A percentile compares a stretch with the other conserved stretches of the same genome.
Evolutionary conservation across 129 eudicot genomes (phyloP).

Genomic region (Ambrosia trifida): DNA sequence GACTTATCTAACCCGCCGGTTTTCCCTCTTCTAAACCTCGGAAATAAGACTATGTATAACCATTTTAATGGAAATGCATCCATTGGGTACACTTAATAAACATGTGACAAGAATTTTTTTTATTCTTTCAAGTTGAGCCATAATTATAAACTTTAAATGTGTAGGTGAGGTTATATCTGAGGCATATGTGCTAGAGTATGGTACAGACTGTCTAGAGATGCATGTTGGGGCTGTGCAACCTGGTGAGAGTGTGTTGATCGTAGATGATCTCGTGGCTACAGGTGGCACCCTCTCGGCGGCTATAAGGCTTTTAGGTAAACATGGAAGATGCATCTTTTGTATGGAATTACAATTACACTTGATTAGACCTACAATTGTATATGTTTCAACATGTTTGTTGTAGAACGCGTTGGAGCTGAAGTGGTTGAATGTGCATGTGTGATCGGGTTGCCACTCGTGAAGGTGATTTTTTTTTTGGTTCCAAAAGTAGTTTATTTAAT

Average conservation of each 20-base stretch:
- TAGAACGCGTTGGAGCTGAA: conserved; percentile 55
- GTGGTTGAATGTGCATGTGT: conserved; percentile 86
- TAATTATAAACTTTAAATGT: conserved; percentile 15
- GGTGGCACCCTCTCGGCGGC: conserved; percentile 98
- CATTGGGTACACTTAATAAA: too few species aligned
- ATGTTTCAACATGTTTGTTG: conserved; percentile 16
- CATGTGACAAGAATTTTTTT: neutral
- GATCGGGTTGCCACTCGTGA: conserved; percentile 72
- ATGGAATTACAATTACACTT: neutral
- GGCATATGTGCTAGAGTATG: conserved; percentile 81
- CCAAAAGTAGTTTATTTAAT: neutral
- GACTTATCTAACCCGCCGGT: neutral
- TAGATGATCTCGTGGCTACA: conserved; percentile 97
- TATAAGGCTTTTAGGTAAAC: conserved; percentile 75
- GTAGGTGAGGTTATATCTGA: conserved; percentile 84
- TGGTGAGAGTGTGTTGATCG: conserved; percentile 80
- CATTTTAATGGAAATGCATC: too few species aligned
- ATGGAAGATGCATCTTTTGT: neutral
- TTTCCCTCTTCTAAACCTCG: neutral
- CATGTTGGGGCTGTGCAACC: conserved; percentile 85
- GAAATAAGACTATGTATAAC: too few species aligned
- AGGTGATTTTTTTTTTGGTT: conserved; percentile 38
- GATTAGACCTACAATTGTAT: neutral
- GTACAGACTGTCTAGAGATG: conserved; percentile 89
- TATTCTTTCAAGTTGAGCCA: neutral